Conservation (phyloP, 441 rosid species). For the Raphanus hybrid region DNA sequence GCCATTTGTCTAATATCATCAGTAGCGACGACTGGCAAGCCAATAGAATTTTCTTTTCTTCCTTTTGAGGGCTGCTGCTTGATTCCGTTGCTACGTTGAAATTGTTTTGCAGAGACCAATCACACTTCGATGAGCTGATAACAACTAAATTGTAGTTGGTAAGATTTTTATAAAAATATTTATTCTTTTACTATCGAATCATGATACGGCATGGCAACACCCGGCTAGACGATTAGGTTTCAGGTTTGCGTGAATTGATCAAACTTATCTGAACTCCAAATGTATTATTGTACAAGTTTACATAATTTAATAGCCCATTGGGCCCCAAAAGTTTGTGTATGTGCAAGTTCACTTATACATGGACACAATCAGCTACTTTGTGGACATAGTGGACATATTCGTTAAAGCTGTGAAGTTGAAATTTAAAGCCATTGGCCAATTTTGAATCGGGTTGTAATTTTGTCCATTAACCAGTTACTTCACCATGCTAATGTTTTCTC, state of each 20-base stretch:
- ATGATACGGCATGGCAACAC: too few relatives aligned
- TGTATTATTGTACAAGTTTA: neutral
- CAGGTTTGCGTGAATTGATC: neutral
- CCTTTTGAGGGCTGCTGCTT: conserved; percentile 1
- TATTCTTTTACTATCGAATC: too few relatives aligned
- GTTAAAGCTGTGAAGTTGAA: conserved; percentile 8
- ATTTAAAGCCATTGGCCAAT: neutral
- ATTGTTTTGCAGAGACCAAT: neutral
- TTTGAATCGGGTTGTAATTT: conserved; percentile 4
- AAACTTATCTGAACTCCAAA: neutral
- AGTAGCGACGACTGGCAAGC: neutral
- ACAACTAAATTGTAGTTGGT: too few relatives aligned
- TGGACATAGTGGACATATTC: neutral
- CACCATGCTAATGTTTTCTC: too few relatives aligned
- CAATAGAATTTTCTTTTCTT: neutral
- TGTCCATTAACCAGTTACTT: too few relatives aligned
- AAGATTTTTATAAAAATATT: too few relatives aligned
- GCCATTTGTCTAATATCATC: conserved; percentile 8
- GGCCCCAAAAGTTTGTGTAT: neutral
- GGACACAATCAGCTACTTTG: neutral
- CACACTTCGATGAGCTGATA: neutral
- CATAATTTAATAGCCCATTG: neutral
- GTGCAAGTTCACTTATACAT: neutral
- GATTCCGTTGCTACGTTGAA: neutral
- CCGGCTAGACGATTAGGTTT: neutral